phyloP scores from a whole-genome alignment of 768 basidiomycete species.

The Naematelia encephala region DNA sequence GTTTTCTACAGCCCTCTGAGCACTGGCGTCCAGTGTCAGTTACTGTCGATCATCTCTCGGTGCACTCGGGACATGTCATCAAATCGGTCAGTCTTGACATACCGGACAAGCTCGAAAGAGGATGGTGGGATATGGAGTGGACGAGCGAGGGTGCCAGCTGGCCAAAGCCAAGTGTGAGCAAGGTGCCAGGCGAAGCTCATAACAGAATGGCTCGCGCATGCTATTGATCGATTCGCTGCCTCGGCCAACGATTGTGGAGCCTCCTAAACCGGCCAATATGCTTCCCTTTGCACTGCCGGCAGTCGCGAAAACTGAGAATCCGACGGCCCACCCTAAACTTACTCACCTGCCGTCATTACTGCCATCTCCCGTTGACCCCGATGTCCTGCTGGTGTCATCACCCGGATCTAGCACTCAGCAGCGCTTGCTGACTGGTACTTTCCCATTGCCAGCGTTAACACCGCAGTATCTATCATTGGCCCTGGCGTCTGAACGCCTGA shows the following conservation, averaged over 20 bases:
- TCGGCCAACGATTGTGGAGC: conserved; percentile 29
- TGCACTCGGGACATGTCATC: conserved; percentile 31
- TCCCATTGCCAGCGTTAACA: conserved; percentile 2
- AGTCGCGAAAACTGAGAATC: conserved; percentile 5
- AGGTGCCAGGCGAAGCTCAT: background rate
- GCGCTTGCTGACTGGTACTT: conserved; percentile 33
- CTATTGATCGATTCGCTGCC: conserved; percentile 36
- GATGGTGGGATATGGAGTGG: conserved; percentile 33
- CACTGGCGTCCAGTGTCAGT: background rate
- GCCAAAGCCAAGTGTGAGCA: conserved; percentile 15
- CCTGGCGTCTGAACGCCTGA: conserved; percentile 22
- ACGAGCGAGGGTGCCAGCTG: background rate
- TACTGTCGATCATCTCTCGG: conserved; percentile 32
- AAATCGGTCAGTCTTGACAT: conserved; percentile 16
- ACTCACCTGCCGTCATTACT: conserved; percentile 29
- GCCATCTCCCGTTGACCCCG: conserved; percentile 16
- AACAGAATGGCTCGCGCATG: conserved; percentile 27
- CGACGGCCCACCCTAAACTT: conserved; percentile 19
- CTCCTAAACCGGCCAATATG: conserved; percentile 25
- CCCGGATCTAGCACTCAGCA: background rate
- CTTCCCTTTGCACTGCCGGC: conserved; percentile 26
- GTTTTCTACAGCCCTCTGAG: background rate
- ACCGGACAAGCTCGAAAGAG: background rate
- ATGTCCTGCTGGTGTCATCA: conserved; percentile 18
- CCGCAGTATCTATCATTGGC: conserved; percentile 13